Base-by-base conservation (phyloP, 2,329 filamentous ascomycete species). In the Ceratocystis destructans region DNA sequence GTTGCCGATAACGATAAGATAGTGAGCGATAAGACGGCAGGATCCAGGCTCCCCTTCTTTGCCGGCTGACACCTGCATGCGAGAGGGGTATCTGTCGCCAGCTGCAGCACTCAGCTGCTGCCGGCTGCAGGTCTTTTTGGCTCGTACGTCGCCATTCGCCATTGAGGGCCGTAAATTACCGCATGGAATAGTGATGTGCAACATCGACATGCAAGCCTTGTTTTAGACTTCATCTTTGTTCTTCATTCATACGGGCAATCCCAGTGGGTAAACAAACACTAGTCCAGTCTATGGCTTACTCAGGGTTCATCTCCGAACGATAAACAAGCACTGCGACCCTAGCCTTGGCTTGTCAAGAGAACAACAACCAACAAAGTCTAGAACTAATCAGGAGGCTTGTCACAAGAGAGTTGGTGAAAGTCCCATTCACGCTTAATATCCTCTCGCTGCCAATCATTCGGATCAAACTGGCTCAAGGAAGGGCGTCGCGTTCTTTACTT, bases 111-210 rank as follows among this genome's bases (percentile, higher is more conserved):
- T 22, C 20, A 17, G 25, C 25, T 28, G 41, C 25, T 53, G 62
- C 5, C 62, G 17, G 45, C 62, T 64, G 62, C 3, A 25, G 3
- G 2, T 7, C 10, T 15, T 8, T 1, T 15, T 20, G 8, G 31
- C 12, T 55, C n/a, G 10, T 5, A 57, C 50, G 10, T 15, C 4
- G 22, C 50, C 17, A 57, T 10, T 15, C 4, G 22, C 50, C 17
- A 57, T 10, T 28, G 22, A 50, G 31, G 53, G 10, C 53, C 28
- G 53, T 57, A n/a, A 62, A 33, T 45, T 31, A 48, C 28, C 28
- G 25, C 22, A 15, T 45, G 15, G 61, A 62, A 62, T 62, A 48
- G 61, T 20, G 61, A 62, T 62, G 61, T 62, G 61, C 61, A 48
- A 41, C 37, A 41, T 41, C 37, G 44, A 45, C 15, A 28, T 46